Conservation (phyloP, 306 rosid species). For the Cajanus cajan region DNA sequence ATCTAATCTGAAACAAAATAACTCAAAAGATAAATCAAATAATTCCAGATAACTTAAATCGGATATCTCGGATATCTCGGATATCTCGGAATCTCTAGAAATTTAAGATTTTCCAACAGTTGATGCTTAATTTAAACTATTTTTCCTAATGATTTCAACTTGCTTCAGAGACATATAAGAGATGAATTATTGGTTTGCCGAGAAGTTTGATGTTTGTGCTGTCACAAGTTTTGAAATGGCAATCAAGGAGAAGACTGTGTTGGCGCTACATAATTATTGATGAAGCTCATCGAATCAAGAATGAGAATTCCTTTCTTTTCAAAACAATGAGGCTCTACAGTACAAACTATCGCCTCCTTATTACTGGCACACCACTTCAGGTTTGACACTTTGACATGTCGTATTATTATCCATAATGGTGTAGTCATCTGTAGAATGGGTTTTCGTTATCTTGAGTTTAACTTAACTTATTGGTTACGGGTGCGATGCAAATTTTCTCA, state of each 20-base stretch:
- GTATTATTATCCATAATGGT: neutral
- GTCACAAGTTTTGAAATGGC: conserved; percentile 99
- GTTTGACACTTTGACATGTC: too few relatives aligned
- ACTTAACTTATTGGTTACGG: conserved; percentile 3
- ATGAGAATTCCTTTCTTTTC: conserved; percentile 91
- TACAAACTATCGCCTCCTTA: conserved; percentile 92
- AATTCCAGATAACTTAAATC: too few relatives aligned
- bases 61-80: too few relatives aligned
- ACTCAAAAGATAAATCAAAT: too few relatives aligned
- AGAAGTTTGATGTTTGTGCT: conserved; percentile 94
- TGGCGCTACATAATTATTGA: conserved; percentile 98
- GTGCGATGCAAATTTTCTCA: neutral
- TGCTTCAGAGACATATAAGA: conserved; percentile 75
- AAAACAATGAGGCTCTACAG: conserved; percentile 93
- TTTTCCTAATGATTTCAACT: conserved; percentile 7
- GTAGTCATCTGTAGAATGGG: neutral
- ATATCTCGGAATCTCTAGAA: too few relatives aligned
- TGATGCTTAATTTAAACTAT: neutral
- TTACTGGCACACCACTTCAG: conserved; percentile 99
- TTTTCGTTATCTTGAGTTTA: neutral
- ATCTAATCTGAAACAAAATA: too few relatives aligned
- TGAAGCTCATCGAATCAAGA: conserved; percentile 99
- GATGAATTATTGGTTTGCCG: conserved; percentile 91
- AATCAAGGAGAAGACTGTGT: conserved; percentile 86
- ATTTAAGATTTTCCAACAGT: too few relatives aligned